Conservation (phyloP, 306 rosid genomes). For the Hippophae rhamnoides region DNA sequence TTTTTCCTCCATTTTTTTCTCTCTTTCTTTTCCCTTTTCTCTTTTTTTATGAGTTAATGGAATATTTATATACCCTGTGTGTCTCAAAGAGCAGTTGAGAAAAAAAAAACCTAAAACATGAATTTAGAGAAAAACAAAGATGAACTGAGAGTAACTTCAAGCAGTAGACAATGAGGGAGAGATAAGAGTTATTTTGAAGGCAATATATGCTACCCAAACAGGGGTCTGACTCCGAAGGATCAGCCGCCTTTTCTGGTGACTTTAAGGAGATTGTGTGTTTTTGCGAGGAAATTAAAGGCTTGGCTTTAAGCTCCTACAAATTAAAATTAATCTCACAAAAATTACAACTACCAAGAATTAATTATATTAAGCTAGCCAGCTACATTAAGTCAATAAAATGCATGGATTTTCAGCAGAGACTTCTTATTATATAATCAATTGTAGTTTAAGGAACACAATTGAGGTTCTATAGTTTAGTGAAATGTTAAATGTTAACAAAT, state of each 20-base stretch:
- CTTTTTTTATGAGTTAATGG: too few species aligned
- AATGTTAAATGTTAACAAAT: too few species aligned
- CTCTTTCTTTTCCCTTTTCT: too few species aligned
- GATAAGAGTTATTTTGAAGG: conserved; percentile 39
- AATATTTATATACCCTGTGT: too few species aligned
- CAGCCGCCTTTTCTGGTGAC: conserved; percentile 90
- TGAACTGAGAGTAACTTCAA: conserved; percentile 16
- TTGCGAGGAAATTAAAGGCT: conserved; percentile 29
- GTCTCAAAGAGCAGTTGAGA: neutral
- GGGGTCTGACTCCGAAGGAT: conserved; percentile 89
- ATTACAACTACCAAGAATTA: conserved; percentile 39
- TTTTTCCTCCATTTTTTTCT: conserved; percentile 21
- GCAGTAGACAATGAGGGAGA: conserved; percentile 1
- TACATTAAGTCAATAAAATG: conserved; percentile 34
- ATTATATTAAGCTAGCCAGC: neutral
- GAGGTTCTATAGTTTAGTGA: neutral
- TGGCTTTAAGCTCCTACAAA: conserved; percentile 14
- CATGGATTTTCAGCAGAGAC: conserved; percentile 4
- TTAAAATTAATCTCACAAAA: conserved; percentile 3
- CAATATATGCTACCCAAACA: conserved; percentile 64
- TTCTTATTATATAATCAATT: conserved; percentile 9
- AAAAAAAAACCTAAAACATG: conserved; percentile 16
- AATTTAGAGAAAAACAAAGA: neutral
- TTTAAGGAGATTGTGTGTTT: conserved; percentile 35
- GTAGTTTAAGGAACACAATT: conserved; percentile 10